phyloP scores from a whole-genome alignment of 345 rosid species.

The Ceriops decandra region DNA sequence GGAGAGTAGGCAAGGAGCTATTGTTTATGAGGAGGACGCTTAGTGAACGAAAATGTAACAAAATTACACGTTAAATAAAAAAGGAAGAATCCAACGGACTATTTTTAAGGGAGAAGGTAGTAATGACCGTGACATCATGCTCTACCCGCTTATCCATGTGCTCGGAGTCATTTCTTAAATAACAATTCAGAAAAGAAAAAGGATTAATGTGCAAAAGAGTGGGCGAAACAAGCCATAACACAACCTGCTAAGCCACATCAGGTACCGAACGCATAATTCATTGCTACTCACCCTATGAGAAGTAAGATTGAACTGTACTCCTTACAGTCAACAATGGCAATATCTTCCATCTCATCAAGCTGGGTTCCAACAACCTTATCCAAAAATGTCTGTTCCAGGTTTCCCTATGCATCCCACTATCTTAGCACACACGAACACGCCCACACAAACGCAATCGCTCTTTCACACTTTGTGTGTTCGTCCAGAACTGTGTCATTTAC shows the following conservation, averaged over 20 bases:
- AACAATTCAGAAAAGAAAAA: neutral
- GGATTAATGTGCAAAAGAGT: neutral
- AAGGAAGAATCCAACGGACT: no score
- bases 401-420: neutral
- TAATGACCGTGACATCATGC: no score
- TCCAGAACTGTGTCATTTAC: no score
- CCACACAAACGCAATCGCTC: neutral
- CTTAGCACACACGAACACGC: neutral
- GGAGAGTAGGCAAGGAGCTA: no score
- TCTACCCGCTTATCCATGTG: no score
- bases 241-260: constrained; percentile 1
- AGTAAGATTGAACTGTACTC: constrained; percentile 5
- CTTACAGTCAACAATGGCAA: constrained; percentile 37
- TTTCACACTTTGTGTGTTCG: neutral
- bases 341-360: constrained; percentile 47
- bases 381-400: constrained; percentile 37
- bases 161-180: neutral
- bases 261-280: neutral
- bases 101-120: no score
- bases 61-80: no score
- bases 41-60: no score
- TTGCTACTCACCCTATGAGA: constrained; percentile 6
- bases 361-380: constrained; percentile 43
- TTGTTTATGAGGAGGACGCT: no score
- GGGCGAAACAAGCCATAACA: neutral